Evolutionary conservation across 2,329 filamentous ascomycete species (phyloP), one percentile per base, ranked within the genome.

Genomic region (Hypoxylon sp.): DNA sequence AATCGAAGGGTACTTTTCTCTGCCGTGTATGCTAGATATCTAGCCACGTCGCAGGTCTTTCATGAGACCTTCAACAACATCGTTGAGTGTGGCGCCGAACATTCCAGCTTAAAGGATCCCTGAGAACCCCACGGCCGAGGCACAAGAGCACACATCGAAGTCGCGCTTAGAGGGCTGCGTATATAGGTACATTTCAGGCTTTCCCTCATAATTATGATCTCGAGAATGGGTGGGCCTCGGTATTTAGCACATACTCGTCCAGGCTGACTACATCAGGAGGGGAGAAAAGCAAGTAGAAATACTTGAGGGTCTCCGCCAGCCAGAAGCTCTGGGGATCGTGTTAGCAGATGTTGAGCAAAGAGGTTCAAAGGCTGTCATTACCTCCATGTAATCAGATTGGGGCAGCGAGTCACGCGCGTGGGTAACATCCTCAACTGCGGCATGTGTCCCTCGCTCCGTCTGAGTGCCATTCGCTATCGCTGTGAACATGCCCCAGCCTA

Each of bases 261-360:
- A 90, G 74, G 74, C 81, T 87, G 32, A 88, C 77, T 40, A 85
- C 68, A 24, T 82, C 80, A 1, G 85, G 83, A 30, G 88, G 83
- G 51, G 82, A 84, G 54, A 74, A 73, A 44, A 71, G 66, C 14
- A 73, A 32, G 54, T 73, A 74, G 28, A 73, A 69, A 49, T 75
- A 75, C 42, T 89, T 90, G 61, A 90, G 73, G 24, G 87, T 91
- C 78, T 90, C 87, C 2, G 85, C 86, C 70, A 88, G 80, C 85
- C 88, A 90, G 70, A 89, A 89, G 59, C 83, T 87, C 58, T 68
- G 14, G 9, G 7, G 3, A 12, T n/a, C 57, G 33, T 7, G 46
- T 68, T 30, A 68, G 50, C 20, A 50, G 24, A 44, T 22, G 9
- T 6, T n/a, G n/a, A 3, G 33, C 1, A n/a, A 1, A 53, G 28